These are phyloP conservation scores for Cytospora schulzeri DNA, from an alignment of 2,329 filamentous ascomycete species.

Conservation along the genomic window DNA sequence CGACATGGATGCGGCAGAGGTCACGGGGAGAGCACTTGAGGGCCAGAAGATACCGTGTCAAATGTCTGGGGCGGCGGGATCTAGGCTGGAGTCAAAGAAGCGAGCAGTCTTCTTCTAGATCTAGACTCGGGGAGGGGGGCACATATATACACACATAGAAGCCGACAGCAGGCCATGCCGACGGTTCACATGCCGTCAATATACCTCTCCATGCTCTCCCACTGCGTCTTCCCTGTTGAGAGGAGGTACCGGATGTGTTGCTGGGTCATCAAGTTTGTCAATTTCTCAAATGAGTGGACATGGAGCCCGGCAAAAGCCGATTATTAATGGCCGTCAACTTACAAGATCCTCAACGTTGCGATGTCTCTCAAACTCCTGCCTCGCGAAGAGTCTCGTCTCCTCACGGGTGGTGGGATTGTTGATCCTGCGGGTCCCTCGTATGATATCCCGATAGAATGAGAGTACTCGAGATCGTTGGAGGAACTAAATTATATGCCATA, in stretches of 20 bases:
- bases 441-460: constrained; percentile 59
- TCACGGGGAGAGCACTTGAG: neutral
- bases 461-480: constrained; percentile 58
- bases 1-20: neutral
- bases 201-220: constrained; percentile 64
- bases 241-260: constrained; percentile 63
- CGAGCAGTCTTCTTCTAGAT: neutral
- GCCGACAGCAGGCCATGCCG: neutral
- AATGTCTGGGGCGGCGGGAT: neutral
- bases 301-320: neutral
- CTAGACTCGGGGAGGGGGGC: neutral
- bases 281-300: neutral
- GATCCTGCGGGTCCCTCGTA: constrained; percentile 58
- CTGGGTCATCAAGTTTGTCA: constrained; percentile 2
- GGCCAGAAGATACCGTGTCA: neutral
- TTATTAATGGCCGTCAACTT: constrained; percentile 33
- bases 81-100: neutral
- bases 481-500: constrained; percentile 50
- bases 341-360: constrained; percentile 59
- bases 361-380: constrained; percentile 64
- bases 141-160: neutral
- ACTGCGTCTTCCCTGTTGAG: constrained; percentile 66
- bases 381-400: constrained; percentile 60
- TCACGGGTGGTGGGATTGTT: constrained; percentile 50
- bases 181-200: constrained; percentile 48